These are phyloP conservation scores for Xylaria sp. DNA, from an alignment of 2,329 filamentous ascomycete species.

Conservation along the genomic window DNA sequence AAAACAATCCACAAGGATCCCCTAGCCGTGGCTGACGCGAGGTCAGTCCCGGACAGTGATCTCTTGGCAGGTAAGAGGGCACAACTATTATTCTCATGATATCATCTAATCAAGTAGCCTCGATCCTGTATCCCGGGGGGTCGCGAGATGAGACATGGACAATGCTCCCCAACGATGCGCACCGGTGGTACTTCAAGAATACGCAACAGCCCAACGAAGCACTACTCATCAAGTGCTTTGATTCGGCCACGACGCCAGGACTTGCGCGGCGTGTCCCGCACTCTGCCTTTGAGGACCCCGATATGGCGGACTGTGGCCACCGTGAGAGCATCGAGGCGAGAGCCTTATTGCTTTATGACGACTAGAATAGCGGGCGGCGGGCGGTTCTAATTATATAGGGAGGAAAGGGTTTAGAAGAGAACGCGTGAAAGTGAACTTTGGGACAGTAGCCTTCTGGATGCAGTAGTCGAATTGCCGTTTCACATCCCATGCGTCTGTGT, in stretches of 20 bases:
- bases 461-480: neutral
- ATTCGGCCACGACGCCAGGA: slow-evolving; percentile 55
- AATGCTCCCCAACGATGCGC: slow-evolving; percentile 44
- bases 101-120: too few species aligned
- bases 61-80: too few species aligned
- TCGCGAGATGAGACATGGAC: slow-evolving; percentile 46
- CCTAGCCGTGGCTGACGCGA: slow-evolving; percentile 48
- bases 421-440: neutral
- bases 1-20: slow-evolving; percentile 52
- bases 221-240: slow-evolving; percentile 64
- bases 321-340: slow-evolving; percentile 64
- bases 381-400: neutral
- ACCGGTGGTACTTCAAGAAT: slow-evolving; percentile 59
- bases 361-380: neutral
- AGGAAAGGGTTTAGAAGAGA: neutral
- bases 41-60: slow-evolving; percentile 46
- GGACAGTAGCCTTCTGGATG: neutral
- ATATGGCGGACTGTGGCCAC: slow-evolving; percentile 46
- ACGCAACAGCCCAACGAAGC: slow-evolving; percentile 56
- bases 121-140: slow-evolving; percentile 44
- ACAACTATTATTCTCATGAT: too few species aligned
- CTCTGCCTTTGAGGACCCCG: slow-evolving; percentile 57
- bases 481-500: neutral
- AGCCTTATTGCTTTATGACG: slow-evolving; percentile 55
- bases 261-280: slow-evolving; percentile 57